Percentiles rank a stretch among this genome's conserved stretches.
Evolutionary conservation across 2,329 filamentous ascomycete genomes (phyloP).

Genomic region (Fusarium penzigii): DNA sequence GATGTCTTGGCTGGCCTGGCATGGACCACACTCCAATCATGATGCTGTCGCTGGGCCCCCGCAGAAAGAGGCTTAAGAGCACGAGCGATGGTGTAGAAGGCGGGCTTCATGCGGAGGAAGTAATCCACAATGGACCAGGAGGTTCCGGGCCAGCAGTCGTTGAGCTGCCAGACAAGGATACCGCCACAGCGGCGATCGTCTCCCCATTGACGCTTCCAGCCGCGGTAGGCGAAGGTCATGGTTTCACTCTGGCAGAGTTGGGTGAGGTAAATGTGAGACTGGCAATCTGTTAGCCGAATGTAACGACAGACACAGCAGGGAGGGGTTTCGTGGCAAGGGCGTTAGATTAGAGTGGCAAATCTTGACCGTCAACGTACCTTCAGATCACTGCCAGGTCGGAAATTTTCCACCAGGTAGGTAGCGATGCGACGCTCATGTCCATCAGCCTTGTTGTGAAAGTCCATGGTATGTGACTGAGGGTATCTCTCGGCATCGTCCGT

Average conservation of each 20-base stretch:
- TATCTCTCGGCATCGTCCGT: slow-evolving; percentile 52
- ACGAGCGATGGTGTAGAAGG: slow-evolving; percentile 51
- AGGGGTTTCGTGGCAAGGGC: too few relatives aligned
- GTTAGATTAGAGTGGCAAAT: background rate
- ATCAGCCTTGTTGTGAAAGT: slow-evolving; percentile 83
- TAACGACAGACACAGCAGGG: background rate
- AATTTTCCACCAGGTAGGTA: slow-evolving; percentile 76
- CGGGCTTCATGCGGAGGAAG: slow-evolving; percentile 65
- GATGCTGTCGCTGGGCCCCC: slow-evolving; percentile 50
- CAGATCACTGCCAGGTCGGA: slow-evolving; percentile 42
- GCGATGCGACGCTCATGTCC: slow-evolving; percentile 75
- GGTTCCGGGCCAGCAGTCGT: slow-evolving; percentile 69
- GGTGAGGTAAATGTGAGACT: slow-evolving; percentile 75
- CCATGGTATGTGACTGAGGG: slow-evolving; percentile 71
- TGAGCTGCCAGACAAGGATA: slow-evolving; percentile 68
- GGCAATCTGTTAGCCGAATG: slow-evolving; percentile 38
- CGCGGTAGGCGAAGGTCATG: slow-evolving; percentile 51
- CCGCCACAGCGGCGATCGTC: slow-evolving; percentile 54
- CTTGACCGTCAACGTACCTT: background rate
- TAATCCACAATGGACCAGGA: slow-evolving; percentile 67
- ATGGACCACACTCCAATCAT: slow-evolving; percentile 31
- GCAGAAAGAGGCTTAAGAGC: slow-evolving; percentile 62
- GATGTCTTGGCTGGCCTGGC: slow-evolving; percentile 35
- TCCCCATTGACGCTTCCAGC: slow-evolving; percentile 65
- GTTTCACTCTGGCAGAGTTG: slow-evolving; percentile 57